Evolutionary conservation across 2,329 filamentous ascomycete genomes (phyloP).

Genomic region (Diaporthe batatas): DNA sequence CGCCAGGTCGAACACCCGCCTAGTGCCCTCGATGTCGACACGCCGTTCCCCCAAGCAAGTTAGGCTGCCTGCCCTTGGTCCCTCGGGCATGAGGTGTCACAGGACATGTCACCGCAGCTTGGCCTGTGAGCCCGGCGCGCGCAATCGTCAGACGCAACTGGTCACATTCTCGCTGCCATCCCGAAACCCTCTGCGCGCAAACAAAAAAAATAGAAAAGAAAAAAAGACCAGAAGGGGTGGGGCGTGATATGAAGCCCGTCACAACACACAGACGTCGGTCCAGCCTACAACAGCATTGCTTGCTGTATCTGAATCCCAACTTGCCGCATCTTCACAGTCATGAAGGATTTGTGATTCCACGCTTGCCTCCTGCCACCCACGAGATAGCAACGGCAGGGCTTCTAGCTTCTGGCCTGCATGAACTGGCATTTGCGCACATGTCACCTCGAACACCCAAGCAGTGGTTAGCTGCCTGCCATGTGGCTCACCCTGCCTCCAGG

Average conservation of each 20-base stretch:
- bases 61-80: conserved; percentile 4
- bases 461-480: neutral
- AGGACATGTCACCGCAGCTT: conserved; percentile 21
- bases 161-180: conserved; percentile 13
- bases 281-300: neutral
- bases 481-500: neutral
- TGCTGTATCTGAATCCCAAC: neutral
- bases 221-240: neutral
- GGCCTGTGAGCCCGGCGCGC: conserved; percentile 8
- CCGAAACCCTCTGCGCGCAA: conserved; percentile 5
- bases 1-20: too few relatives aligned
- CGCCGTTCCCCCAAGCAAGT: conserved; percentile 1
- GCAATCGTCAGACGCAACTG: conserved; percentile 11
- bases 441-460: neutral
- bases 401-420: conserved; percentile 19
- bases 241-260: conserved; percentile 19
- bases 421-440: conserved; percentile 7
- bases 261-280: conserved; percentile 30
- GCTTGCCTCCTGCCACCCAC: neutral
- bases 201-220: too few relatives aligned
- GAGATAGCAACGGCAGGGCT: neutral
- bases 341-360: too few relatives aligned
- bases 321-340: neutral
- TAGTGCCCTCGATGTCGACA: conserved; percentile 6
- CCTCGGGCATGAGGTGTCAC: conserved; percentile 10